Evolutionary conservation across 352 stramenopile genomes (phyloP), one percentile per base, ranked within the genome.

Genomic region (Globisporangium emineosum): DNA sequence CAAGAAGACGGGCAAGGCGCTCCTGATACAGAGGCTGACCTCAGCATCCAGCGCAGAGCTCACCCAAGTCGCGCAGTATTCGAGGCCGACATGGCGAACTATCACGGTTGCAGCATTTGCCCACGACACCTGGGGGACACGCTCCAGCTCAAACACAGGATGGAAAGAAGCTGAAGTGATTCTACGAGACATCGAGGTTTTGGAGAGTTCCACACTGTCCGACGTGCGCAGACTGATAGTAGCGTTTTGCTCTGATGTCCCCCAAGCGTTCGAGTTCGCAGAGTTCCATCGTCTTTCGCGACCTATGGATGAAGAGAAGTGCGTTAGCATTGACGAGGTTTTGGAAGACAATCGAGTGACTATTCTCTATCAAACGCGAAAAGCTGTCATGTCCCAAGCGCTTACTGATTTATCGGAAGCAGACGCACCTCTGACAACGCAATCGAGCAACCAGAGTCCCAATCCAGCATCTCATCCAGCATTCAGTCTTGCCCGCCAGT

Each of bases 161-260:
- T 32, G 9, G 23, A 33, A 32, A 29, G 47, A 53, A 30, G 47
- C 47, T 25, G 15, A 19, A 21, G 30, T 10, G 32, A 43, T 60
- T 19, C 15, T 30, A 25, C 23, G 37, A 25, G 55, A 64, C 6
- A 57, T 77, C 17, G 63, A 77, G 25, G 49, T 73, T 29, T 57
- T 74, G 13, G 67, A 73, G 2, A 62, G 52, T 12, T 42, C 70
- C 33, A 66, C 70, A 23, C 67, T 77, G 13, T 60, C 63, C 1
- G 70, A 74, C 47, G 70, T 71, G 53, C 70, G 67, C 35, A 68
- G 74, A 47, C 67, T 77, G 13, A 66, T 77, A 29, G 43, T 21
- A 32, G 58, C 52, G n/a, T 77, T 77, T 42, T 72, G 62, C 15
- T 23, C 53, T 23, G 35, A 63, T 19, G 62, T 77, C 25, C 70